phyloP scores from a whole-genome alignment of 257 asterid genomes.

The Solanum habrochaites region DNA sequence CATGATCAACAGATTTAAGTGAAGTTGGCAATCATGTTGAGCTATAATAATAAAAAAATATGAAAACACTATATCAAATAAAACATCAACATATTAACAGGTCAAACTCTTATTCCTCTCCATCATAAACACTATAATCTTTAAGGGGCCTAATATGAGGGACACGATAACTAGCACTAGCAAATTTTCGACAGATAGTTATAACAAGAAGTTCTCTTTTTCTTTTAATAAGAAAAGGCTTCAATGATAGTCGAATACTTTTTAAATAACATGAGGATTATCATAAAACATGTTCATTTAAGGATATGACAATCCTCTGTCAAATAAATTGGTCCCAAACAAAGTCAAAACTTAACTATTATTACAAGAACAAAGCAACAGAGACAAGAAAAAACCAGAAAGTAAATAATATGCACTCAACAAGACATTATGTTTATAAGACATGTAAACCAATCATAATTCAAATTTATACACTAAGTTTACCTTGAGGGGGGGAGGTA shows the following conservation, averaged over 20 bases:
- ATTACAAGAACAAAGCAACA: too few relatives aligned
- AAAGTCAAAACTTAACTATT: too few relatives aligned
- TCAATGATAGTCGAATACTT: slow-evolving; percentile 62
- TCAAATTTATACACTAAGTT: too few relatives aligned
- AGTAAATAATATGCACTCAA: background rate
- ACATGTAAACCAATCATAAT: too few relatives aligned
- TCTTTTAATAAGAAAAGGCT: background rate
- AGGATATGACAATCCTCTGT: too few relatives aligned
- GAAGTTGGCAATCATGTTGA: slow-evolving; percentile 61
- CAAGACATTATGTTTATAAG: too few relatives aligned
- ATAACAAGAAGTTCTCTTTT: background rate
- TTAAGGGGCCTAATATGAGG: slow-evolving; percentile 61
- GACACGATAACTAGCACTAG: background rate
- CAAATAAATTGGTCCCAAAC: too few relatives aligned
- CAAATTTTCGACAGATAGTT: background rate
- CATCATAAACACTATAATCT: slow-evolving; percentile 49
- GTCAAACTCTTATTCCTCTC: slow-evolving; percentile 43
- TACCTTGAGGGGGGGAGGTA: too few relatives aligned
- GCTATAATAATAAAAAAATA: background rate
- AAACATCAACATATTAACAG: background rate
- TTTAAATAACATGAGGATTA: slow-evolving; percentile 38
- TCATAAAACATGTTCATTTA: slow-evolving; percentile 13
- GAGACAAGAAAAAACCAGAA: background rate
- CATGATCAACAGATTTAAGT: slow-evolving; percentile 73
- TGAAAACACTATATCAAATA: background rate